Percentiles rank a stretch among this genome's conserved stretches.
phyloP scores from a whole-genome alignment of 306 rosid species.

The Ochetophila trinervis region DNA sequence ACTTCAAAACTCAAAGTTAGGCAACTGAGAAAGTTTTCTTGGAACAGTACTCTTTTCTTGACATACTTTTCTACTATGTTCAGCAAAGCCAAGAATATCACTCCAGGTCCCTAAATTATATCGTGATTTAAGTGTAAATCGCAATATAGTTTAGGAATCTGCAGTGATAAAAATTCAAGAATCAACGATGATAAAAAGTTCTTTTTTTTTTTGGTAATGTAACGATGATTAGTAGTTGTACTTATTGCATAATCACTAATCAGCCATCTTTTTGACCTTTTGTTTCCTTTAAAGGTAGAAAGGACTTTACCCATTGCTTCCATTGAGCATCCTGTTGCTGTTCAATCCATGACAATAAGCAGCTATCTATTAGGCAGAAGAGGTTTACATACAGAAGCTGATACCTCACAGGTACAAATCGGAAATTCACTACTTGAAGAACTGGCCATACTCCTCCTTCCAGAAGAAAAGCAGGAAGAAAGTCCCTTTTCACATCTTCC shows the following conservation, averaged over 20 bases:
- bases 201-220: too few relatives aligned
- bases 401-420: conserved; percentile 72
- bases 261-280: conserved; percentile 20
- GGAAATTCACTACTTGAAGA: conserved; percentile 75
- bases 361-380: conserved; percentile 84
- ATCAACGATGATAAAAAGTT: too few relatives aligned
- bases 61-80: conserved; percentile 17
- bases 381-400: conserved; percentile 88
- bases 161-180: too few relatives aligned
- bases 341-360: conserved; percentile 89
- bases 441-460: conserved; percentile 86
- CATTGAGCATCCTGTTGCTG: conserved; percentile 88
- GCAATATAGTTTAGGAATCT: too few relatives aligned
- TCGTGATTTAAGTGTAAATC: too few relatives aligned
- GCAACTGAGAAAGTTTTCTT: conserved; percentile 19
- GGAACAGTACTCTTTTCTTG: conserved; percentile 20
- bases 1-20: conserved; percentile 23
- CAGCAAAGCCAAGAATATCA: conserved; percentile 11
- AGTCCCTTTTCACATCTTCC: conserved; percentile 82
- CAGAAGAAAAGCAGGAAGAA: conserved; percentile 69
- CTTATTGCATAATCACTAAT: not conserved
- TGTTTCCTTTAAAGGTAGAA: conserved; percentile 40
- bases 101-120: too few relatives aligned
- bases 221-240: conserved; percentile 12
- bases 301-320: conserved; percentile 77